Evolutionary conservation across 257 asterid species (phyloP).

Genomic region (Solanum arcanum): DNA sequence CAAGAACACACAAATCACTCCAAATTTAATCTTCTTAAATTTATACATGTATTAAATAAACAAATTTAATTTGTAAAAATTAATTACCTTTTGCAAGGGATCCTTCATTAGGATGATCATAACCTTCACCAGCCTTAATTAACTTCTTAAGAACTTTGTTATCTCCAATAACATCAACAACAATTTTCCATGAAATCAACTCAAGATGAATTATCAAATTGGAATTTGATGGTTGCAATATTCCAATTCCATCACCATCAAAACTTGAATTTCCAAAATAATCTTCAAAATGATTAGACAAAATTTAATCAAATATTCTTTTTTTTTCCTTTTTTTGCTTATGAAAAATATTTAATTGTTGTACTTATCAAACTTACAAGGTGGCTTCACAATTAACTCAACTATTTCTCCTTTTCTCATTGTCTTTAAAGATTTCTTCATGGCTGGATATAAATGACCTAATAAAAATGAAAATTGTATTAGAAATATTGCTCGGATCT

Average conservation of each 20-base stretch:
- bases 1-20: neutral
- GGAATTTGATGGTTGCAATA: constrained; percentile 6
- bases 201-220: constrained; percentile 37
- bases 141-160: constrained; percentile 33
- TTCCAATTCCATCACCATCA: constrained; percentile 27
- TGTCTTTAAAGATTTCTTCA: constrained; percentile 41
- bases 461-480: neutral
- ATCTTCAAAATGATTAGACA: neutral
- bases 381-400: constrained; percentile 42
- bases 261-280: neutral
- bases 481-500: neutral
- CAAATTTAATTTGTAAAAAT: neutral
- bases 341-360: neutral
- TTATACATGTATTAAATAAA: neutral
- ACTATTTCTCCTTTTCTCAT: constrained; percentile 64
- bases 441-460: constrained; percentile 50
- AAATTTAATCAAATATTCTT: neutral
- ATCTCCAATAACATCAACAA: constrained; percentile 41
- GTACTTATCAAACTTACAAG: constrained; percentile 30
- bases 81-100: constrained; percentile 41
- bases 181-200: constrained; percentile 40
- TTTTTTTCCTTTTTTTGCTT: neutral
- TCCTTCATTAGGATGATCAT: constrained; percentile 49
- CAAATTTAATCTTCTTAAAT: neutral
- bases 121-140: constrained; percentile 33